Percentiles rank a stretch among this genome's conserved stretches.
Conservation (phyloP, 2,329 filamentous ascomycete species). For the Diaporthe vaccinii region DNA sequence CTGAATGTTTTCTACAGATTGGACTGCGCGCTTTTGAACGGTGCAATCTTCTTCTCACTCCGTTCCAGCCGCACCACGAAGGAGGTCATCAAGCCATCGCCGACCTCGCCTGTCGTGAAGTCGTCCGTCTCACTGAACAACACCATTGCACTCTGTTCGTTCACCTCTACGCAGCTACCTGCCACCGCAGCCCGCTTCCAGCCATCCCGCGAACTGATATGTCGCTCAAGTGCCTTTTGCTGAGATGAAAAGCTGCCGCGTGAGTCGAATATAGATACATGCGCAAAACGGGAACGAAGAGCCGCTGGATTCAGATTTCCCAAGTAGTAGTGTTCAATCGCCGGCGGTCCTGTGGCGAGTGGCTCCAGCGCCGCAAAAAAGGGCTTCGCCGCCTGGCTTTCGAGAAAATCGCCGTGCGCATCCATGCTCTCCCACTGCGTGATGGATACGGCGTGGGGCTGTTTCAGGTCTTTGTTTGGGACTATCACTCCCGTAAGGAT, state of each 20-base stretch:
- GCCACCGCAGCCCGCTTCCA: neutral
- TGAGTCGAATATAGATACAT: neutral
- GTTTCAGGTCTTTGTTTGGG: neutral
- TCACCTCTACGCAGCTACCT: neutral
- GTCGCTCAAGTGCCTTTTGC: neutral
- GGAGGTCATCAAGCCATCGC: neutral
- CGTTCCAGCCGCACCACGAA: neutral
- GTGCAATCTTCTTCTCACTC: neutral
- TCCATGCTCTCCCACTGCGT: slow-evolving; percentile 30
- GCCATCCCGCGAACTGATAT: neutral
- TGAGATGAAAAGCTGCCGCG: neutral
- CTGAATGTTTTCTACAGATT: neutral
- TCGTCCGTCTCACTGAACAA: neutral
- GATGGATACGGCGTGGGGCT: neutral
- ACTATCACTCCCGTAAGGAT: neutral
- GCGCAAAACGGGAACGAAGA: neutral
- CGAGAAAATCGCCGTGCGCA: neutral
- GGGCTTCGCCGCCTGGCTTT: neutral
- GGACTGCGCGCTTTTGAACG: neutral
- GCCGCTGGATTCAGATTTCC: neutral
- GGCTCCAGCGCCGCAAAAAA: slow-evolving; percentile 20
- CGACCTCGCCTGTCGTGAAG: neutral
- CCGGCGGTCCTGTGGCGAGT: neutral
- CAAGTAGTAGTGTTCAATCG: slow-evolving; percentile 18
- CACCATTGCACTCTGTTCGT: neutral